Conservation (phyloP, 2,329 filamentous ascomycete species). For the Zymoseptoria passerinii region DNA sequence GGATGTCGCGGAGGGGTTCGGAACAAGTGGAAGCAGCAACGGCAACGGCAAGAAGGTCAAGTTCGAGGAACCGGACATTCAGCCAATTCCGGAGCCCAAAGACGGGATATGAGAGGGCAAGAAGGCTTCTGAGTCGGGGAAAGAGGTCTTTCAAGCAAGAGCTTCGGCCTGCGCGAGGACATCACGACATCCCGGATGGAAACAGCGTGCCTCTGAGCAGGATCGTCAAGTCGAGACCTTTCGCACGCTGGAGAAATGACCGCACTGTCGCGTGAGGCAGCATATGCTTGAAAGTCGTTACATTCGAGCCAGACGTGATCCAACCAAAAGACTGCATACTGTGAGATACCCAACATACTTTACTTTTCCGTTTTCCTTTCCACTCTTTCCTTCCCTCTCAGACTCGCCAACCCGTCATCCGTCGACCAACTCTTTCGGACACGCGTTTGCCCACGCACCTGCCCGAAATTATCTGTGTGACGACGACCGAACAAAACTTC, state of each 20-base stretch:
- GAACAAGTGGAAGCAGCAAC: conserved; percentile 1
- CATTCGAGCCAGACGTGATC: not conserved
- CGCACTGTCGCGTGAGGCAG: too few species aligned
- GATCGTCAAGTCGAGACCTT: too few species aligned
- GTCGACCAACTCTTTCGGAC: not conserved
- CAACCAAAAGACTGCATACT: not conserved
- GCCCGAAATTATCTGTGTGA: not conserved
- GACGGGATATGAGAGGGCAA: not conserved
- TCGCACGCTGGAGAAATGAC: too few species aligned
- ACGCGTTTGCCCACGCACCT: not conserved
- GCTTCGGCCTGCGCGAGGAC: not conserved
- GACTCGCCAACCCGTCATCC: too few species aligned
- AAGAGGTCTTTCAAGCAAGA: not conserved
- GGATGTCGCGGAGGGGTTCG: not conserved
- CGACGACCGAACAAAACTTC: not conserved
- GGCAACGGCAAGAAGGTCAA: conserved; percentile 24
- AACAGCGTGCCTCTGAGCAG: too few species aligned
- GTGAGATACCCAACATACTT: not conserved
- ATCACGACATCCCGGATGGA: too few species aligned
- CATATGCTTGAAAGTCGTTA: not conserved
- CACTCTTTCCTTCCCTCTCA: too few species aligned
- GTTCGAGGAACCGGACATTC: conserved; percentile 10
- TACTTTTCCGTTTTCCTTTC: not conserved
- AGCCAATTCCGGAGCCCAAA: not conserved
- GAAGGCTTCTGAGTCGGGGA: not conserved